Evolutionary conservation across 2,329 filamentous ascomycete genomes (phyloP), one percentile per base, ranked within the genome.

Genomic region (Madurella mycetomatis): DNA sequence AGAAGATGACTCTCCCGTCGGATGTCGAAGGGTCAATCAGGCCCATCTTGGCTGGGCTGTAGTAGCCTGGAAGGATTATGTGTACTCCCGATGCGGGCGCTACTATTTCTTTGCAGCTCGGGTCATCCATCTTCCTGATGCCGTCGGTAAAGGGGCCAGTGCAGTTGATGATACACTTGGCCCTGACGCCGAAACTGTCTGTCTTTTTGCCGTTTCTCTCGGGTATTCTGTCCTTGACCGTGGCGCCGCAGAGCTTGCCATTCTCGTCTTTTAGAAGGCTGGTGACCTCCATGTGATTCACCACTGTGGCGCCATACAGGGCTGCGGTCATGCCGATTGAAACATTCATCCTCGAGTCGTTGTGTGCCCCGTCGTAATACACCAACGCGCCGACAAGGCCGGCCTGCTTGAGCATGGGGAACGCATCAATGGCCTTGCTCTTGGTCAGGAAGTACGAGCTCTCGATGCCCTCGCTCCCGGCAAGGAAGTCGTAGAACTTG

Each of bases 291-390:
- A 90, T 78, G 72, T 94, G 87, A 72, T 90, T 92, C 57, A 91
- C 83, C 19, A 92, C 80, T 13, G 87, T 92, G 45, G 85, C 85
- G 54, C 89, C 89, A 67, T 92, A 92, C 37, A 92, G 77, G 9
- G 87, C 84, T 51, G 88, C 88, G 8, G 88, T 92, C 76, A 90
- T 84, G 18, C 87, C 88, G 47, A 94, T 78, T 9, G 87, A 90
- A 44, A 92, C 85, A 69, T 92, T 92, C 88, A 92, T 94, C 58
- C 88, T 84, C 25, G 88, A 90, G 68, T 94, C 88, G 67, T 94
- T 92, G 75, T 92, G 89, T 54, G 88, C 88, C 59, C 88, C 88
- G 73, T 94, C 86, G 68, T 92, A 92, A 78, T 94, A 94, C 39
- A 92, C 88, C 65, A 92, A 74, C 34, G 88, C 88, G 61, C 89